Conservation (phyloP, 371 early-diverging fungal species). For the Mortierella sp. region DNA sequence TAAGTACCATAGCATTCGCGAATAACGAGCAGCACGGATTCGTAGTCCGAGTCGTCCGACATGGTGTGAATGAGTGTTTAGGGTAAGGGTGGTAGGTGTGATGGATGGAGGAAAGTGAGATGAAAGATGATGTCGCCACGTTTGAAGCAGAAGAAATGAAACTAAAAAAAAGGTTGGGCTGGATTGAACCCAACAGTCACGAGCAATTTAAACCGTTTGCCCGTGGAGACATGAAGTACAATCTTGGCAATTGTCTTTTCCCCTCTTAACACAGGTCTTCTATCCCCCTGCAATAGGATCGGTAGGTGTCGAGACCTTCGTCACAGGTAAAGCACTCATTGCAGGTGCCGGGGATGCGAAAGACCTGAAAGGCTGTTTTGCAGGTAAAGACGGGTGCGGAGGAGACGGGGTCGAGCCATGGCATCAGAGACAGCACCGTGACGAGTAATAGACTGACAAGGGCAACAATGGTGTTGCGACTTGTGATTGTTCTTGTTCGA, state of each 20-base stretch:
- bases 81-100: not conserved
- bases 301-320: not conserved
- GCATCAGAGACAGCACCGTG: not conserved
- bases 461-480: not conserved
- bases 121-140: not conserved
- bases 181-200: not conserved
- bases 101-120: not conserved
- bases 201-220: not conserved
- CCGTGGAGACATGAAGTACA: not conserved
- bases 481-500: not conserved
- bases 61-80: conserved; percentile 14
- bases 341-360: not conserved
- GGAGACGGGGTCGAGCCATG: not conserved
- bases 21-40: conserved; percentile 86
- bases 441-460: not conserved
- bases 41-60: conserved; percentile 73
- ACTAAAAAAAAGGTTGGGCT: conserved; percentile 7
- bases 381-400: not conserved
- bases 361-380: not conserved
- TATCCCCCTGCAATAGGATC: not conserved
- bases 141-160: not conserved
- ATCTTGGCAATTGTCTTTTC: not conserved
- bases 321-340: not conserved
- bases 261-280: not conserved
- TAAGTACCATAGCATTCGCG: conserved; percentile 83